Evolutionary conservation across 495 filamentous ascomycete species (phyloP), one percentile per base, ranked within the genome.

Genomic region (Terfezia claveryi): DNA sequence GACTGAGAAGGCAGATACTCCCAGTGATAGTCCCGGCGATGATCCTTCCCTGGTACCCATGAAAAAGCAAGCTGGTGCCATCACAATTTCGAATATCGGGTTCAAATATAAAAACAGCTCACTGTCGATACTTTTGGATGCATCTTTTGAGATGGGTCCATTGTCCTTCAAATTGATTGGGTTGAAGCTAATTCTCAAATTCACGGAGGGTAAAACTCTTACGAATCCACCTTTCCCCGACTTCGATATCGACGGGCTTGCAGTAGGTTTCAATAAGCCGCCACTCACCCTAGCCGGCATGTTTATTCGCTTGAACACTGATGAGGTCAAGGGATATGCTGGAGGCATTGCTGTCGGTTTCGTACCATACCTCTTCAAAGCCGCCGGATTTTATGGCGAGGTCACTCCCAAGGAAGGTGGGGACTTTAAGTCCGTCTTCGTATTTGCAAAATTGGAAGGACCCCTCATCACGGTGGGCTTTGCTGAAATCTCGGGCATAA

Each of bases 401-500:
- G 50, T 60, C 20, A 56, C 54, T 3, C 53, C 44, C 27, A 23
- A 57, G 14, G 27, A 51, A 36, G 36, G n/a, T 7, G n/a, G 37
- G 14, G 37, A 54, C 10, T 72, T 67, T 61, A 68, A 55, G 16
- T 63, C 67, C 1, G 57, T 68, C 3, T 72, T 71, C 55, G 54
- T 73, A 8, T 73, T 69, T 57, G 67, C 57, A 3, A 58, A 55
- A 7, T 60, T 76, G 1, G 61, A 70, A 10, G 74, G 74, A 3
- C 73, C 73, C 0, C 60, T 75, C n/a, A 49, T 70, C 2, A 60
- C 59, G 0, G 57, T 75, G 8, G 69, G 66, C 37, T 71, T 70
- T 50, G 73, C 69, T 1, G 63, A 64, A 12, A 67, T 76, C 32
- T 55, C 57, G 0, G 67, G 67, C 2, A 50, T 75, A 17, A 57